Evolutionary conservation across 2,329 filamentous ascomycete species (phyloP), one percentile per base, ranked within the genome.

Genomic region (Chaetomium olivaceum): DNA sequence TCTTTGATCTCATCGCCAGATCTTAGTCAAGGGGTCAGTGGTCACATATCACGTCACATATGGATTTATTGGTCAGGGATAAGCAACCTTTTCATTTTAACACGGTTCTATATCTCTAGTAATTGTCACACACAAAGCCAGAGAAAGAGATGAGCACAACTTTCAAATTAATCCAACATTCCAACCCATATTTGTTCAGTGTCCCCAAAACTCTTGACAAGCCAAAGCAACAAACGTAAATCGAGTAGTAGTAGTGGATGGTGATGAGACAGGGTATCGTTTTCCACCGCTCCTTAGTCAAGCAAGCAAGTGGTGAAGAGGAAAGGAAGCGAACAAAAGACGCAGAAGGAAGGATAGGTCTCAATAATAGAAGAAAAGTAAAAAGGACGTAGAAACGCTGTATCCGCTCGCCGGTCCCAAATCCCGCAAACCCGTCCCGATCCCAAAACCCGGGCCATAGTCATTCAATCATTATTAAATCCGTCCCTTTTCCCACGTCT

Each of bases 381-480:
- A 58, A 50, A 61, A 66, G n/a, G 19, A 23, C 8, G 19, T 9
- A 21, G 46, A 48, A 48, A 23, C 46, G 46, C 46, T 46, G 23
- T 50, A 12, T 54, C 29, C 21, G n/a, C 46, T 23, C 46, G 46
- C n/a, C 14, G 7, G 14, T 39, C 31, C 48, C 25, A 39, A 4
- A 16, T 36, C 46, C 21, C 56, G 11, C 25, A 2, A 29, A 25
- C 55, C 55, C 33, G 14, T 31, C 23, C 27, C 59, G 8, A 33
- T 9, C 33, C 33, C 7, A 31, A 9, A 25, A 25, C 36, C 64
- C 43, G 21, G 36, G 48, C 50, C 62, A 39, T 54, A 59, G 39
- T 66, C 61, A 61, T 66, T 63, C 64, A 66, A 4, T 63, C 62
- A 57, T 65, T 56, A 66, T 66, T 66, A 66, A 25, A 61, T 66